Percentiles rank a stretch among this genome's conserved stretches.
These are phyloP conservation scores for Sporopachydermia lactativora DNA, from an alignment of 805 yeast species.

Conservation along the genomic window DNA sequence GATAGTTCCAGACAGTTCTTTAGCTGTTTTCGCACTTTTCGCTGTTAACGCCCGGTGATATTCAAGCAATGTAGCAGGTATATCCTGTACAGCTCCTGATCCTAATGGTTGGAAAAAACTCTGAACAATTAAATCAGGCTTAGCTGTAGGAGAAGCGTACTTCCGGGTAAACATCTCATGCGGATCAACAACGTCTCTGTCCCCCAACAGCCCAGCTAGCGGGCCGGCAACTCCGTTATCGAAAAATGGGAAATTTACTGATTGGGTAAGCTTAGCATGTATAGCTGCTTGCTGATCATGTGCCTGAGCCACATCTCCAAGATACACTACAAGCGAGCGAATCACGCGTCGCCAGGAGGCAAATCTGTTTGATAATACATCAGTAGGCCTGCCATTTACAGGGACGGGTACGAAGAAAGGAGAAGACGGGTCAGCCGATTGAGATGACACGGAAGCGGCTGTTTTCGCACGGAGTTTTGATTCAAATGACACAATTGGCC, in stretches of 20 bases:
- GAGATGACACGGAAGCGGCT: neutral
- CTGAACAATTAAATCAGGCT: neutral
- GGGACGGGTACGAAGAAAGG: conserved; percentile 27
- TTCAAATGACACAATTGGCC: neutral
- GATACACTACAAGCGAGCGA: conserved; percentile 57
- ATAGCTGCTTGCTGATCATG: conserved; percentile 84
- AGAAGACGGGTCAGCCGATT: conserved; percentile 3
- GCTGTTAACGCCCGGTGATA: conserved; percentile 37
- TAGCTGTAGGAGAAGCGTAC: neutral
- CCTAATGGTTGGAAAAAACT: neutral
- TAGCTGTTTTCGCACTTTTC: conserved; percentile 34
- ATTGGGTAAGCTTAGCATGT: conserved; percentile 67
- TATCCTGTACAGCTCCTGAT: conserved; percentile 39
- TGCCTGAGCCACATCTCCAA: conserved; percentile 67
- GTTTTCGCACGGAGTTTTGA: neutral
- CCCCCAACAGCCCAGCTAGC: neutral
- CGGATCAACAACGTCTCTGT: neutral
- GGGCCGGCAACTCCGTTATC: conserved; percentile 16
- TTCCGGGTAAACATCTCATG: neutral
- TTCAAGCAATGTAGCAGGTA: conserved; percentile 35
- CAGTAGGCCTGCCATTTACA: conserved; percentile 65
- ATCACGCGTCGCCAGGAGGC: conserved; percentile 77
- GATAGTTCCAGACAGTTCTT: conserved; percentile 37
- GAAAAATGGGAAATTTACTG: conserved; percentile 43
- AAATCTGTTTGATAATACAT: conserved; percentile 69